These are phyloP conservation scores for Colletotrichum truncatum DNA, from an alignment of 2,329 filamentous ascomycete species.

Conservation along the genomic window DNA sequence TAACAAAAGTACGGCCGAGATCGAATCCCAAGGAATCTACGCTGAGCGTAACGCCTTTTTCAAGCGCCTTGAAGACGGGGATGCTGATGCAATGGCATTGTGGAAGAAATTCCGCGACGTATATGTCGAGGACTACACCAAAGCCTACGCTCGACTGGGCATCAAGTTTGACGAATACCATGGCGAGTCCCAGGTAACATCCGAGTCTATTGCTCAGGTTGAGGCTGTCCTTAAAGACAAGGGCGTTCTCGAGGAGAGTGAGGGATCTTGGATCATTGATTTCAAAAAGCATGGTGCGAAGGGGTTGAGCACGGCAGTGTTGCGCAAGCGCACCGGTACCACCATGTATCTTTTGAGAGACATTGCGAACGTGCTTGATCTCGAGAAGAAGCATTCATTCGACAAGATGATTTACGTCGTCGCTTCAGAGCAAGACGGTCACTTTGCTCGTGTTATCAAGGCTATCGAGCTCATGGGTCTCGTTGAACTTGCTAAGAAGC, in stretches of 20 bases:
- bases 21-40: constrained; percentile 54
- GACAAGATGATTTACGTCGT: constrained; percentile 53
- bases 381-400: constrained; percentile 58
- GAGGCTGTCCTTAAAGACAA: constrained; percentile 67
- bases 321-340: constrained; percentile 71
- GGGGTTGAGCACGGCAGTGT: constrained; percentile 73
- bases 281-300: constrained; percentile 74
- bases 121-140: constrained; percentile 66
- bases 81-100: constrained; percentile 62
- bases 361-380: constrained; percentile 72
- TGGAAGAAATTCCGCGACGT: constrained; percentile 68
- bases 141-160: constrained; percentile 68
- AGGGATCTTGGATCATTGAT: constrained; percentile 75
- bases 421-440: constrained; percentile 42
- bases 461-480: constrained; percentile 47
- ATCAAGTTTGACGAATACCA: constrained; percentile 72
- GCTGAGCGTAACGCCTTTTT: constrained; percentile 70
- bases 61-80: constrained; percentile 68
- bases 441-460: constrained; percentile 44
- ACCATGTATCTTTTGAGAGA: constrained; percentile 76
- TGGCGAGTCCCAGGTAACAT: constrained; percentile 69
- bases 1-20: constrained; percentile 51
- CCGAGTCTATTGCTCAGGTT: constrained; percentile 65
- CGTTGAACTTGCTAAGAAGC: constrained; percentile 40
- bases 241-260: constrained; percentile 69